A percentile compares a stretch with the other conserved stretches of the same genome.
Conservation (phyloP, 345 rosid species). For the Syzygium grande region DNA sequence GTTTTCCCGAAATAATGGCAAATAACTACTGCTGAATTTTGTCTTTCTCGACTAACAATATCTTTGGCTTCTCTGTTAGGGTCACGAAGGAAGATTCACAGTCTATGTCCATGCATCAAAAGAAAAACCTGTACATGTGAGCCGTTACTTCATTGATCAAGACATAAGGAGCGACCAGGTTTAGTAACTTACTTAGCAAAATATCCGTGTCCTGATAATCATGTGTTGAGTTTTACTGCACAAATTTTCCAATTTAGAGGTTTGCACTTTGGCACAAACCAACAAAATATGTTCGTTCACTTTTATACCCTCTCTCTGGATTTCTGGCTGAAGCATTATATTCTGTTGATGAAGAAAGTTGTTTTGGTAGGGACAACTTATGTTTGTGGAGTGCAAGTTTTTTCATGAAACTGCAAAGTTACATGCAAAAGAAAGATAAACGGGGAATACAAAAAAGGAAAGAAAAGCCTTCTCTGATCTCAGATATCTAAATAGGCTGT, state of each 20-base stretch:
- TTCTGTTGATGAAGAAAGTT: neutral
- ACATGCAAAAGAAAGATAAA: neutral
- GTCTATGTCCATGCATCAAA: constrained; percentile 78
- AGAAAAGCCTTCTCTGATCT: neutral
- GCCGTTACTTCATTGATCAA: constrained; percentile 63
- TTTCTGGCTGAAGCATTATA: neutral
- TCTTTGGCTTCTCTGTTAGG: constrained; percentile 28
- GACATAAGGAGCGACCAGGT: constrained; percentile 77
- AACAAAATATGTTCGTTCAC: neutral
- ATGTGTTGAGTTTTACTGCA: neutral
- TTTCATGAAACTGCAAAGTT: neutral
- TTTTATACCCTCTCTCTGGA: neutral
- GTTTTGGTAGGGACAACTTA: neutral
- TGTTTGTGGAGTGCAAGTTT: neutral
- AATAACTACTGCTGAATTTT: neutral
- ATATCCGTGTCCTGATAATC: neutral
- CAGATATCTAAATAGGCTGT: neutral
- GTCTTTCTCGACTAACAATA: neutral
- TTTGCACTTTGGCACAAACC: neutral
- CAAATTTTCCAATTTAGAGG: neutral
- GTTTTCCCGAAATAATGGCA: neutral
- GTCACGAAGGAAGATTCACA: constrained; percentile 73
- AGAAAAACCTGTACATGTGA: constrained; percentile 58
- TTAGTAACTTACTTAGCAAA: neutral
- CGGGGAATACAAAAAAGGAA: neutral